phyloP scores from a whole-genome alignment of 495 filamentous ascomycete species.

The Penicillium crystallinum region DNA sequence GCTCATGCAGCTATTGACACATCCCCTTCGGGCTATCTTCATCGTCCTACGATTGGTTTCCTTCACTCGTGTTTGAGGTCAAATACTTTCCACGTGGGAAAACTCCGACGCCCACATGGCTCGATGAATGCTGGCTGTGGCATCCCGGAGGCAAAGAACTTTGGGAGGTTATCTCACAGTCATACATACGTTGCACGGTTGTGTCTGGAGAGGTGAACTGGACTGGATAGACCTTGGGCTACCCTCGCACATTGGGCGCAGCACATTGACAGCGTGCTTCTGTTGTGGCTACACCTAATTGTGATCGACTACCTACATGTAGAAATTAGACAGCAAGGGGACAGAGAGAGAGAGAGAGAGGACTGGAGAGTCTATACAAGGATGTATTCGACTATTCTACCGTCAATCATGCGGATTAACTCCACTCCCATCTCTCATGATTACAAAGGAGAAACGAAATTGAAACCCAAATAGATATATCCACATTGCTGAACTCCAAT shows the following conservation, averaged over 20 bases:
- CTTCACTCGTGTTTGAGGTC: background rate
- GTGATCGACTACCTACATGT: no score
- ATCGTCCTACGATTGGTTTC: background rate
- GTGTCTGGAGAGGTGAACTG: no score
- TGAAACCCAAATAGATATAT: conserved; percentile 27
- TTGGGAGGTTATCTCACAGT: background rate
- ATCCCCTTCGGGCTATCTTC: background rate
- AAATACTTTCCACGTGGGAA: background rate
- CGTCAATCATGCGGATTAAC: background rate
- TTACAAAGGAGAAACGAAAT: background rate
- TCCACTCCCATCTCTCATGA: background rate
- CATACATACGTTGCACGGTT: background rate
- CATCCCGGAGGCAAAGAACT: background rate
- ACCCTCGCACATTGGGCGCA: background rate
- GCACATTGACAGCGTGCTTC: no score
- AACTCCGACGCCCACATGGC: background rate
- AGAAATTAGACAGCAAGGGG: background rate
- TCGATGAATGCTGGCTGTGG: background rate
- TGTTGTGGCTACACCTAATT: no score
- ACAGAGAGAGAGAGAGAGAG: background rate
- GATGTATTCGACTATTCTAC: background rate
- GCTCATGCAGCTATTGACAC: background rate
- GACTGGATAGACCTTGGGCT: background rate
- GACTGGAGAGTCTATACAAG: background rate
- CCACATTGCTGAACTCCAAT: conserved; percentile 27